Evolutionary conservation across 352 stramenopile genomes (phyloP), one percentile per base, ranked within the genome.

Genomic region (Hyaloperonospora brassicae): DNA sequence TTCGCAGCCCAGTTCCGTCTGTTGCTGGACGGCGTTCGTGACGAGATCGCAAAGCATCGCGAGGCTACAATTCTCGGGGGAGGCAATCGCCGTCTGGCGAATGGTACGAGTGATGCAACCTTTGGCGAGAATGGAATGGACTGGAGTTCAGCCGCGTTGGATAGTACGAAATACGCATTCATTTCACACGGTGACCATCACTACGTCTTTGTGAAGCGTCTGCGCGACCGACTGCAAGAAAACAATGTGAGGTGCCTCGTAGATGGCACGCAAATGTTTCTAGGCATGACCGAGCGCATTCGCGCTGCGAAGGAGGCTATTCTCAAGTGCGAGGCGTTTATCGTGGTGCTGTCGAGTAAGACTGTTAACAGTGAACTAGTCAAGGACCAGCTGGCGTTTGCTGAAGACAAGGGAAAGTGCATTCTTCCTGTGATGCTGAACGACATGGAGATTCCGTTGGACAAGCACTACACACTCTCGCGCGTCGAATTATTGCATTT

Each of bases 351-450:
- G 21, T 89, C 82, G 13, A 72, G 68, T 49, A 72, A 83, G 43
- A 87, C 73, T 2, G 64, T 69, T 39, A 61, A 65, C 48, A 87
- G 68, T 48, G 82, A 93, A 62, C 61, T 93, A n/a, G 70, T 93
- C 13, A 78, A 82, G 45, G 79, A 90, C 54, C 36, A 87, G 43
- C 61, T 90, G 17, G 80, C 79, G 46, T 89, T 90, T 47, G 82
- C 82, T 8, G 82, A 89, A 61, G 79, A 90, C 62, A 89, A 87
- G 57, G 76, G 76, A 22, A 68, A 66, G 12, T 66, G 74, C 0
- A 89, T 93, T 51, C 47, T 93, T 47, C 79, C 79, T 1, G 72
- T 93, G 36, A 73, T 90, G 73, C 68, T 87, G 24, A 87, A 87
- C 53, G 73, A 86, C 46, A 68, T 86, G 64, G 79, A 87, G 51